Percentiles rank a stretch among this genome's conserved stretches.
These are phyloP conservation scores for Globisporangium barbulae DNA, from an alignment of 352 stramenopile genomes.

Conservation along the genomic window DNA sequence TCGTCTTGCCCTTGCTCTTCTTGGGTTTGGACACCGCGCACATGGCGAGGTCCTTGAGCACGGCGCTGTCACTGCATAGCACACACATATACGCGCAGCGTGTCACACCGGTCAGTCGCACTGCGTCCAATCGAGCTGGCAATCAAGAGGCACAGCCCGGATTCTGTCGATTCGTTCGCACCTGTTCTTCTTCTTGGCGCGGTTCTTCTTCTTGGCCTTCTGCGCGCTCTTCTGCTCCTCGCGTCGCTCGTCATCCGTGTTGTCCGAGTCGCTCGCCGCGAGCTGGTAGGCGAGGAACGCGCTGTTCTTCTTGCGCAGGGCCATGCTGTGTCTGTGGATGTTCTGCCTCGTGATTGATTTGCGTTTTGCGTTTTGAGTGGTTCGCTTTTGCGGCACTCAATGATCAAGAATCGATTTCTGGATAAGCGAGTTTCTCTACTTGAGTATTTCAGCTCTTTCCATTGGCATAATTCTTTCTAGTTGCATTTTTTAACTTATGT, in stretches of 20 bases:
- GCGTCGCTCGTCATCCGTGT: conserved; percentile 48
- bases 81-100: neutral
- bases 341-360: neutral
- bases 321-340: conserved; percentile 1
- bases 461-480: too few relatives aligned
- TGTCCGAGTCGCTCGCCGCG: conserved; percentile 42
- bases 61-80: conserved; percentile 43
- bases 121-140: neutral
- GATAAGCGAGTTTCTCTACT: too few relatives aligned
- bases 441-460: too few relatives aligned
- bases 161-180: conserved; percentile 8
- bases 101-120: neutral
- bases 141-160: neutral
- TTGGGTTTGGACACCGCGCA: conserved; percentile 55
- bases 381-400: neutral
- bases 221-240: conserved; percentile 57
- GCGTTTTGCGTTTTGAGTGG: neutral
- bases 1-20: conserved; percentile 50
- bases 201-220: conserved; percentile 71
- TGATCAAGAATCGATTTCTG: too few relatives aligned
- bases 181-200: conserved; percentile 77
- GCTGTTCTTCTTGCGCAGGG: conserved; percentile 48
- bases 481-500: too few relatives aligned
- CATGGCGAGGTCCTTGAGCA: conserved; percentile 76
- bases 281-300: conserved; percentile 67